Percentiles rank a stretch among this genome's conserved stretches.
Conservation (phyloP, 352 stramenopile genomes). For the Albugo laibachii region DNA sequence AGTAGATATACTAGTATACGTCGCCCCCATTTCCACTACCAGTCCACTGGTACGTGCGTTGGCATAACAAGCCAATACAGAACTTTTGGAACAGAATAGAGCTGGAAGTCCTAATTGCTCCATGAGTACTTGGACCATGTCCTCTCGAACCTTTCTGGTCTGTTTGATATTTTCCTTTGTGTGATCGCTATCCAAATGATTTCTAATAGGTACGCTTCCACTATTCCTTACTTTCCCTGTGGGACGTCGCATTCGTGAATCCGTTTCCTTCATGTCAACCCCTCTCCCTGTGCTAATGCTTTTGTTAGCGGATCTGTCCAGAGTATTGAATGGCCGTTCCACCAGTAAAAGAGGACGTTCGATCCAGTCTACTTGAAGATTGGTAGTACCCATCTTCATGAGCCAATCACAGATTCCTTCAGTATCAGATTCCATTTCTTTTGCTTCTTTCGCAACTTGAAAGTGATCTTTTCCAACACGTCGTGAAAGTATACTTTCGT, state of each 20-base stretch:
- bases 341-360: conserved; percentile 47
- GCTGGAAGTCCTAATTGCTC: conserved; percentile 50
- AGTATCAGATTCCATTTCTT: conserved; percentile 22
- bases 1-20: conserved; percentile 51
- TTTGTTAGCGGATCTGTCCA: conserved; percentile 13
- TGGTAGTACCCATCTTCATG: conserved; percentile 23
- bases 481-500: conserved; percentile 14
- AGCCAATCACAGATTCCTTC: conserved; percentile 50
- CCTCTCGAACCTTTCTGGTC: conserved; percentile 25
- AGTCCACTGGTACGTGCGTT: conserved; percentile 63
- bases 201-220: conserved; percentile 7
- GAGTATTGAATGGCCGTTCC: conserved; percentile 36
- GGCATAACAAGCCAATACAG: conserved; percentile 64
- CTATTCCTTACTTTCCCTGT: conserved; percentile 1
- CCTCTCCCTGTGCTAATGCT: background rate
- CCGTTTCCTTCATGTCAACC: conserved; percentile 8
- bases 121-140: conserved; percentile 68
- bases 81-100: conserved; percentile 65
- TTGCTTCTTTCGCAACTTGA: background rate
- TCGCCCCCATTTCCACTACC: conserved; percentile 62
- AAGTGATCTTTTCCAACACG: conserved; percentile 6
- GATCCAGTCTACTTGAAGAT: conserved; percentile 28
- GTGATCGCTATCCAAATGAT: background rate
- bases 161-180: conserved; percentile 23
- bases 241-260: conserved; percentile 1